Base-by-base conservation (phyloP, 768 basidiomycete genomes). In the Boletales sp. region DNA sequence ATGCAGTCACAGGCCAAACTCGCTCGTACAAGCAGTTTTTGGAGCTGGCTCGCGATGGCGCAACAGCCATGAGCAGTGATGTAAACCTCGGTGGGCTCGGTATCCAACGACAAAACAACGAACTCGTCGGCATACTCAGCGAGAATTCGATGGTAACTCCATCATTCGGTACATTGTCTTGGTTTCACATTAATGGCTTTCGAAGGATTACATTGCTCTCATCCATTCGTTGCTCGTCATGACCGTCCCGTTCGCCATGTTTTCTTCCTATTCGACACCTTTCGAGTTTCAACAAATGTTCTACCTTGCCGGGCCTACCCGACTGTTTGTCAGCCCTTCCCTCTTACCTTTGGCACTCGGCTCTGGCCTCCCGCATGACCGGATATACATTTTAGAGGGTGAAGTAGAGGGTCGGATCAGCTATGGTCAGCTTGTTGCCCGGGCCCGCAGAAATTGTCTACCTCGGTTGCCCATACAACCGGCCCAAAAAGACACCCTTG, bases 91-190 rank as follows among this genome's bases (percentile, higher is more conserved):
- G 84, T 1, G 85, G 87, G 0, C 68, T 86, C 2, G 84, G 77
- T 0, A 60, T 90, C 14, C 58, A 65, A 8, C 63, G 65, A 0
- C 70, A 70, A 34, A 70, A 75, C 18, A 72, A 72, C 0, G 83
- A 86, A 46, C 77, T 87, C 19, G 73, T 88, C 17, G 88, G 85
- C 5, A 78, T 90, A 15, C 75, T 88, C 60, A 80, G 80, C 64
- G 76, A 83, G 42, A 90, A 90, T 60, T 83, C 78, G 32, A 61
- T 82, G 62, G 88, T 87, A 66, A 21, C 2, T 8, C 19, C 10
- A 0, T 8, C 27, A 13, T 13, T 30, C 11, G 5, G 24, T 24
- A 29, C 48, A 15, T n/a, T 32, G 32, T 11, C 32, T 34, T 34
- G 9, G 32, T 5, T 10, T 34, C 32, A 12, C 8, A 34, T 14